Evolutionary conservation across 345 rosid species (phyloP), one percentile per base, ranked within the genome.

Genomic region (Sapria himalayana): DNA sequence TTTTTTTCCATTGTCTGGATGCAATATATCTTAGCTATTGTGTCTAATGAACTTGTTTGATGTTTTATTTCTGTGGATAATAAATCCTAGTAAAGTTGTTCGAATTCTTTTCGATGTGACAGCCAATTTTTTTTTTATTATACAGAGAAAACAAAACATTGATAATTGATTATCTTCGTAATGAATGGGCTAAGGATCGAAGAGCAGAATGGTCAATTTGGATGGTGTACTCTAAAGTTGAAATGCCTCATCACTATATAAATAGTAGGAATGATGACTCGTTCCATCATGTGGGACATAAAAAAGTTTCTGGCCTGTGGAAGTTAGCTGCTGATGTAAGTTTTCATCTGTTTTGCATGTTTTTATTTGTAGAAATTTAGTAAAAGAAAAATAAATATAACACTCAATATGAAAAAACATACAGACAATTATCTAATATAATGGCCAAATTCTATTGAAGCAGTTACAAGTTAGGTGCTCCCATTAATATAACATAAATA

Each of bases 191-290:
- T 23, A 65, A 53, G 54, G 93, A 82, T 47, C 76, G 93, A 25
- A 79, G 69, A 62, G 81, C 82, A 42, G 97, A 81, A 65, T 86
- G 97, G 97, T 86, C 97, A 4, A 81, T 78, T 57, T 81, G 97
- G 97, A 81, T 78, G 92, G 82, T 78, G 38, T 78, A 86, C 60
- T 69, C 94, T 10, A 82, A 76, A 50, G 93, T 79, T 42, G 95
- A 89, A 57, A 76, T 89, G 98, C 94, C 94, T 36, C 91, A 70
- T 60, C 93, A 69, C 58, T 82, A 64, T 59, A 71, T 89, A 43
- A 69, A 62, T 51, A 80, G 84, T 46, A 81, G 81, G 54, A 51
- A 39, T 65, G 76, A 74, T 60, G 93, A 76, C 46, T 23, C 73
- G 46, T 36, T 71, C 44, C 60, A 72, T 58, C 73, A 55, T 33